Conservation (phyloP, 768 basidiomycete genomes). For the Collybiopsis luxurians region DNA sequence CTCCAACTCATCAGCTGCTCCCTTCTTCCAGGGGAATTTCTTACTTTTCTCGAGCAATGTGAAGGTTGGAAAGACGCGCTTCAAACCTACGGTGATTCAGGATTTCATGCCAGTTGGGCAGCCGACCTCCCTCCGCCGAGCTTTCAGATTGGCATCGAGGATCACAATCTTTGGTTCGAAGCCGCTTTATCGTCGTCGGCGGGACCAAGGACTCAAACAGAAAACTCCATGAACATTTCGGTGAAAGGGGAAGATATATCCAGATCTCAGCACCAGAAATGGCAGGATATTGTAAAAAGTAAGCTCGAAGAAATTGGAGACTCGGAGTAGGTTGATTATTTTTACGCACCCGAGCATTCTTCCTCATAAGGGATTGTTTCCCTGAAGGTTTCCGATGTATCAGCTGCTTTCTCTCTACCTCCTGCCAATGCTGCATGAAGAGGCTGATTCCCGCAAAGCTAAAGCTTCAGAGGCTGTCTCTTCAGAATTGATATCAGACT, state of each 20-base stretch:
- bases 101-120: conserved; percentile 3
- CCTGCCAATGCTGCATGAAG: conserved; percentile 52
- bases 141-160: conserved; percentile 5
- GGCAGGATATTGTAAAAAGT: conserved; percentile 40
- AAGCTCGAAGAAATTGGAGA: conserved; percentile 31
- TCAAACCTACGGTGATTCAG: not conserved
- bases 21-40: conserved; percentile 56
- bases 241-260: conserved; percentile 47
- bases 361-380: not conserved
- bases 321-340: conserved; percentile 24
- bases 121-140: not conserved
- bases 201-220: no score
- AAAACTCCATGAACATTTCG: conserved; percentile 28
- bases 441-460: conserved; percentile 14
- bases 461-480: not conserved
- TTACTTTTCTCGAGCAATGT: conserved; percentile 42
- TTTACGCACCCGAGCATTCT: not conserved
- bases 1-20: conserved; percentile 59
- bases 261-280: conserved; percentile 46
- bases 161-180: conserved; percentile 25
- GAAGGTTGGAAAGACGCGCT: conserved; percentile 24
- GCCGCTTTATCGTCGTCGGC: conserved; percentile 24
- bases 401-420: conserved; percentile 57
- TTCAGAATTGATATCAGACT: not conserved
- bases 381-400: conserved; percentile 55